Percentiles rank a stretch among this genome's conserved stretches.
phyloP scores from a whole-genome alignment of 2,329 filamentous ascomycete genomes.

The Aspergillus brunneoviolaceus region DNA sequence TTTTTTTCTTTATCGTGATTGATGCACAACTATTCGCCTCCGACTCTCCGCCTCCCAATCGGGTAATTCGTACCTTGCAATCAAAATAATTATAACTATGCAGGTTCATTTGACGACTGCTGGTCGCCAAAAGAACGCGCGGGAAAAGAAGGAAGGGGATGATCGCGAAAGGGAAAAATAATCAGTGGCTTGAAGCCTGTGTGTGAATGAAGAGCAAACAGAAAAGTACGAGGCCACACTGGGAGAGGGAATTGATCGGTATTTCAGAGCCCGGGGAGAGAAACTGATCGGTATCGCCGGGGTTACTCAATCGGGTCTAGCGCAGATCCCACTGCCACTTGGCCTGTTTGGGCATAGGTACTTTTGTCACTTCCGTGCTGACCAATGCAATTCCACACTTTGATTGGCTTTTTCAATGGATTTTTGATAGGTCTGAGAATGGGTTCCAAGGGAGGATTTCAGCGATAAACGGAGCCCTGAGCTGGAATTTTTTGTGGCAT shows the following conservation, averaged over 20 bases:
- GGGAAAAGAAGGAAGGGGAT: conserved; percentile 11
- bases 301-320: conserved; percentile 16
- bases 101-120: conserved; percentile 98
- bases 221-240: not conserved
- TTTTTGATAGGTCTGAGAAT: not conserved
- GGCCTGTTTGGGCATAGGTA: conserved; percentile 10
- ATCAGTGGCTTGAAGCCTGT: not conserved
- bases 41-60: not conserved
- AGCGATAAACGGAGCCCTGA: not conserved
- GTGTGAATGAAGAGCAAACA: conserved; percentile 7
- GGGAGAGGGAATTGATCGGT: conserved; percentile 14
- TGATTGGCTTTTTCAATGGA: not conserved
- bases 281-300: conserved; percentile 18
- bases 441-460: not conserved
- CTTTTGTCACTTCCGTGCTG: conserved; percentile 6
- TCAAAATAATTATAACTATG: conserved; percentile 63
- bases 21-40: not conserved
- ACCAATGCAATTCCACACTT: conserved; percentile 5
- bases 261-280: conserved; percentile 17
- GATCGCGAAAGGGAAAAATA: conserved; percentile 2
- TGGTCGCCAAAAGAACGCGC: conserved; percentile 90
- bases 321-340: conserved; percentile 16
- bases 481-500: not conserved
- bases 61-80: conserved; percentile 58
- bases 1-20: not conserved